phyloP scores from a whole-genome alignment of 2,329 filamentous ascomycete genomes.

The Colletotrichum spaethianum region DNA sequence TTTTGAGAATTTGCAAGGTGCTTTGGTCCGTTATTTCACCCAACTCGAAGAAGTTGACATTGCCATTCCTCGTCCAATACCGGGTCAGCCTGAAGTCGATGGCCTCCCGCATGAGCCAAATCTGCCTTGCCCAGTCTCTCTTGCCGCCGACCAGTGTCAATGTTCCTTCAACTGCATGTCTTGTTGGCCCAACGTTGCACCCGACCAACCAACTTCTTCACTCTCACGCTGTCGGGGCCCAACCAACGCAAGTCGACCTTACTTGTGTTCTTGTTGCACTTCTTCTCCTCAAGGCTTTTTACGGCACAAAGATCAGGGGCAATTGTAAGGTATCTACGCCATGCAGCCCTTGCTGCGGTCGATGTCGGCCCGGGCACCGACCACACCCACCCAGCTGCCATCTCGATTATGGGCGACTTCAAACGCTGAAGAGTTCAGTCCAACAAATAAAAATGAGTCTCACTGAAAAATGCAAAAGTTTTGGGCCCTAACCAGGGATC shows the following conservation, averaged over 20 bases:
- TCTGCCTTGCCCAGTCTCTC: neutral
- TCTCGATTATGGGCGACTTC: neutral
- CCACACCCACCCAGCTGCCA: neutral
- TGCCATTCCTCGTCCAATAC: neutral
- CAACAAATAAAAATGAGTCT: neutral
- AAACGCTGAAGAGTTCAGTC: neutral
- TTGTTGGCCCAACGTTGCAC: neutral
- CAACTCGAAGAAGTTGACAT: neutral
- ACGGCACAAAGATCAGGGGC: neutral
- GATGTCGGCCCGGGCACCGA: neutral
- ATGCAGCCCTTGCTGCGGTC: neutral
- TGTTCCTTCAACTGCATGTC: neutral
- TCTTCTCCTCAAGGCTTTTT: neutral
- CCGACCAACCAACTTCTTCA: neutral
- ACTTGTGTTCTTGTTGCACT: neutral
- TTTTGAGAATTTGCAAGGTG: neutral
- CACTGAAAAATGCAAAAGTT: neutral
- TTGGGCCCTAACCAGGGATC: conserved; percentile 38
- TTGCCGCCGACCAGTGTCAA: conserved; percentile 2
- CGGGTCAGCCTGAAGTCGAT: neutral
- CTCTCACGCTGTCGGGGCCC: neutral
- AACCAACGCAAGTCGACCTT: neutral
- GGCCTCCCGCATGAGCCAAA: conserved; percentile 17
- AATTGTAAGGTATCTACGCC: neutral
- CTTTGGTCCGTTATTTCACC: neutral